phyloP scores from a whole-genome alignment of 345 rosid genomes.

The Sisymbrium altissimum region DNA sequence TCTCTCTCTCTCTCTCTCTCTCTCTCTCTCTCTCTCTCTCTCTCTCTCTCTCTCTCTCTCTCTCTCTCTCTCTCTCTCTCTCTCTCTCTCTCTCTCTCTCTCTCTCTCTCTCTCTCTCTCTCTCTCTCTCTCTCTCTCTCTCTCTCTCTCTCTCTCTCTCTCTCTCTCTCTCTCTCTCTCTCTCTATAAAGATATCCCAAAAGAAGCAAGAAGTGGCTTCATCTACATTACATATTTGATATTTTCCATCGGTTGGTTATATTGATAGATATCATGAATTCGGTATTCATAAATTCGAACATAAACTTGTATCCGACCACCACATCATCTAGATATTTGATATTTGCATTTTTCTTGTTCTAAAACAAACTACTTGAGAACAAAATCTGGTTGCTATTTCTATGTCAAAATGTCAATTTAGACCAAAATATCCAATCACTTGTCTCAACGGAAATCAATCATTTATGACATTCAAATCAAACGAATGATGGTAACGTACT shows the following conservation, averaged over 20 bases:
- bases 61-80: not conserved
- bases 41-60: not conserved
- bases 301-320: not conserved
- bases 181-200: not conserved
- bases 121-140: not conserved
- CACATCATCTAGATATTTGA: not conserved
- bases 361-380: not conserved
- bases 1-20: not conserved
- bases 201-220: constrained; percentile 3
- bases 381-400: not conserved
- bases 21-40: not conserved
- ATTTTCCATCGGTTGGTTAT: not conserved
- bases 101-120: not conserved
- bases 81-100: not conserved
- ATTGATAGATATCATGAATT: not conserved
- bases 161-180: not conserved
- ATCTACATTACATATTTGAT: not conserved
- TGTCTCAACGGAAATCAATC: not conserved
- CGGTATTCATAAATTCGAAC: not conserved
- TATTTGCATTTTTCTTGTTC: not conserved
- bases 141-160: not conserved
- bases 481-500: not conserved
- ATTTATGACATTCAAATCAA: not conserved
- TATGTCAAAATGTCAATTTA: not conserved
- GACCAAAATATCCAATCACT: not conserved